These are phyloP conservation scores for Diaporthe helianthi DNA, from an alignment of 2,329 filamentous ascomycete genomes.

Conservation along the genomic window DNA sequence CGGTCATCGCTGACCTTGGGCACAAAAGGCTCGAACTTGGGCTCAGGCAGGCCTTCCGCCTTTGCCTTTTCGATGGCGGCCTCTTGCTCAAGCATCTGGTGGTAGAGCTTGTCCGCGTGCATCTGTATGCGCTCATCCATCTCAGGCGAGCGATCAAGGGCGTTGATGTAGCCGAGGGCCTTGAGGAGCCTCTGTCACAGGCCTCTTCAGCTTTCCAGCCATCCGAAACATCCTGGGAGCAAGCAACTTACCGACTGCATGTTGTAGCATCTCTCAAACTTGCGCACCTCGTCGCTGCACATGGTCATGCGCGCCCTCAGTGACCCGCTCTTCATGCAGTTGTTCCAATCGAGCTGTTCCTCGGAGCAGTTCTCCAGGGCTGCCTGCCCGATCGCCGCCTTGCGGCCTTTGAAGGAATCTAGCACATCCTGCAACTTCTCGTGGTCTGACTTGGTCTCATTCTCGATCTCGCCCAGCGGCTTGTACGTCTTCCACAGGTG, in stretches of 20 bases:
- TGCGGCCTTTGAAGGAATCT: conserved; percentile 83
- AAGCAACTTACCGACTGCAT: conserved; percentile 74
- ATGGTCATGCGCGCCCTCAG: conserved; percentile 75
- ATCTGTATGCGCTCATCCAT: conserved; percentile 91
- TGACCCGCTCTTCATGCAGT: conserved; percentile 79
- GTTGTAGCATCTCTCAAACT: conserved; percentile 85
- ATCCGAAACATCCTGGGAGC: too few relatives aligned
- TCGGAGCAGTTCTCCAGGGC: conserved; percentile 93
- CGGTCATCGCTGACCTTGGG: conserved; percentile 41
- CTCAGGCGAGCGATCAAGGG: conserved; percentile 66
- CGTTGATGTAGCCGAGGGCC: conserved; percentile 84
- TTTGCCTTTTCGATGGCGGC: conserved; percentile 73
- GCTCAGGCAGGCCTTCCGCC: conserved; percentile 63
- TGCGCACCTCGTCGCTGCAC: conserved; percentile 78
- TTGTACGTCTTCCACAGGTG: conserved; percentile 93
- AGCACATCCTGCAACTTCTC: conserved; percentile 83
- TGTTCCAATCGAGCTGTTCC: conserved; percentile 82
- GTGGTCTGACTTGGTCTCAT: conserved; percentile 74
- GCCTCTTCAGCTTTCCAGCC: background rate
- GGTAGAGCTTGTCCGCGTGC: conserved; percentile 91
- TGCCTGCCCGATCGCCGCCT: conserved; percentile 76
- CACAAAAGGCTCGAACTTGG: conserved; percentile 66
- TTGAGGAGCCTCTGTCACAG: conserved; percentile 77
- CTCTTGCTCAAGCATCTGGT: conserved; percentile 86
- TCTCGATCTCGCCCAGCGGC: conserved; percentile 73